Base-by-base conservation (phyloP, 768 basidiomycete genomes). In the Serendipita sp. region DNA sequence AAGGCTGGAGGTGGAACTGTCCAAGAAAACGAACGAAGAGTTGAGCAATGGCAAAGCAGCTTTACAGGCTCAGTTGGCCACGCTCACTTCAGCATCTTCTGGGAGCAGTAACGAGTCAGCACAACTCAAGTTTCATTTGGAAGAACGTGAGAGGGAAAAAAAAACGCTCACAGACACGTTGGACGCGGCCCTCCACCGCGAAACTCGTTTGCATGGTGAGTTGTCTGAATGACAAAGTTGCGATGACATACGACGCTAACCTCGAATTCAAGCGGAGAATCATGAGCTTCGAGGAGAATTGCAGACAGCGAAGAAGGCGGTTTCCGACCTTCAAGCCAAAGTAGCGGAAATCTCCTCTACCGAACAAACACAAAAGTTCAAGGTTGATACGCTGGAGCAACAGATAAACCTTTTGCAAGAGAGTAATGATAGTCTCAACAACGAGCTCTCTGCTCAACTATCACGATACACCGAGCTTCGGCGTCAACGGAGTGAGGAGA, bases 131-230 rank as follows among this genome's bases (percentile, higher is more conserved):
- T 79, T 75, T 64, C 81, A 83, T 45, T 75, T 87, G 3, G 84
- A 90, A 24, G 88, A 90, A 66, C 80, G 81, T 0, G 91, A 96
- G 68, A 80, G 88, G 64, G 94, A 96, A 78, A 96, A 96, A 75
- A 83, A 92, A 38, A 91, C 94, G 67, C 80, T 96, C 54, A 78
- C 94, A 47, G 83, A 81, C 34, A 87, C 92, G 48, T 83, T 93
- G 3, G 92, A 88, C 72, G 81, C 89, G 63, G 75, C 92, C 67
- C 88, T 91, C 72, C 83, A 89, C 69, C 88, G 93, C 66, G 78
- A 79, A 46, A 70, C 79, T 5, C 83, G 87, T 70, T 82, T 86
- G 63, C 88, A 92, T 67, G 88, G 92, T 92, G 64, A 64, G 79
- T 68, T 64, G 5, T 41, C 13, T 2, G 7, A 41, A 70, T 67